Base-by-base conservation (phyloP, 2,329 filamentous ascomycete genomes). In the Dothistroma septosporum region DNA sequence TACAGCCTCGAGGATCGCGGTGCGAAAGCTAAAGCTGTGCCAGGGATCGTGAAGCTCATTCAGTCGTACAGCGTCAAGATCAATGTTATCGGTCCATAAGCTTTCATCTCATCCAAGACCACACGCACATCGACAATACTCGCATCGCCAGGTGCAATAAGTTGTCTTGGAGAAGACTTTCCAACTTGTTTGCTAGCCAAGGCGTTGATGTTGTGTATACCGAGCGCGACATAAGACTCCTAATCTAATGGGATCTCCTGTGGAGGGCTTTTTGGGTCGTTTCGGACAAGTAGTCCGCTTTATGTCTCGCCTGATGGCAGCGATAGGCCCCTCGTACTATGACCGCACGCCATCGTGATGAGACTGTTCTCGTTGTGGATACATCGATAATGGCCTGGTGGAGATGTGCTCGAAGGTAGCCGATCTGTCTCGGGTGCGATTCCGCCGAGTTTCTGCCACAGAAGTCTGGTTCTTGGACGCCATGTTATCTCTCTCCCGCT, bases 191-290 rank as follows among this genome's bases (percentile, higher is more conserved):
- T 48, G 81, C 80, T 4, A 69, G 69, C 19, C 73, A 82, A 24
- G 79, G 78, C 21, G 77, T 82, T 22, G 83, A 87, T 64, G 78
- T 87, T 32, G 84, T 85, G 10, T 78, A 86, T 58, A 87, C 85
- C 2, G 85, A 88, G 75, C 78, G 87, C 28, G 87, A 89, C 67
- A 87, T 89, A 66, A n/a, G n/a, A n/a, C n/a, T n/a, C n/a, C n/a
- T n/a, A n/a, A n/a, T n/a, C n/a, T n/a, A n/a, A n/a, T n/a, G n/a
- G n/a, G n/a, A n/a, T n/a, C n/a, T n/a, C n/a, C n/a, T n/a, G n/a
- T n/a, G n/a, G n/a, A n/a, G n/a, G n/a, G n/a, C n/a, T n/a, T n/a
- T n/a, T n/a, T n/a, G n/a, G n/a, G n/a, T n/a, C n/a, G n/a, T n/a
- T n/a, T n/a, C n/a, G n/a, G n/a, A n/a, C n/a, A n/a, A n/a, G n/a